A percentile compares a stretch with the other conserved stretches of the same genome.
These are phyloP conservation scores for Arabis alpina DNA, from an alignment of 345 rosid species.

Conservation along the genomic window DNA sequence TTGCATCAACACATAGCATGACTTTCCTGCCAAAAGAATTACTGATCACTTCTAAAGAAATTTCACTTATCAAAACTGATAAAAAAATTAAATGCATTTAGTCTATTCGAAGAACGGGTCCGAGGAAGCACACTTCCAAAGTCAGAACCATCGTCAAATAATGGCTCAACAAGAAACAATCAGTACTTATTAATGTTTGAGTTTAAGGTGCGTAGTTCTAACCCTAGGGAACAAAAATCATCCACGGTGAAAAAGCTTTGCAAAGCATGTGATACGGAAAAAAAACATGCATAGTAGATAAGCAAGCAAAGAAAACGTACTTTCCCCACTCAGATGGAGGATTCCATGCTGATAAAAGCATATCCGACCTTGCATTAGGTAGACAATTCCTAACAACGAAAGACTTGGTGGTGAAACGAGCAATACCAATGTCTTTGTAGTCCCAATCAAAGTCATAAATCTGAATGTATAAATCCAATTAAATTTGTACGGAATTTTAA, in stretches of 20 bases:
- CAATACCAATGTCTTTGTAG: constrained; percentile 94
- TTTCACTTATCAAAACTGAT: constrained; percentile 12
- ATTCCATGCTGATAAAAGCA: constrained; percentile 95
- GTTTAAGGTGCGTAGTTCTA: constrained; percentile 9
- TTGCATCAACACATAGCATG: constrained; percentile 92
- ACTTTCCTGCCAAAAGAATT: constrained; percentile 62
- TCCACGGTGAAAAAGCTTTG: not conserved
- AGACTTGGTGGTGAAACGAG: constrained; percentile 82
- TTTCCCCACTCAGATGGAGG: constrained; percentile 99
- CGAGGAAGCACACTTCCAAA: constrained; percentile 1
- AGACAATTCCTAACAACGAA: constrained; percentile 89
- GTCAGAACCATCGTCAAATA: constrained; percentile 21
- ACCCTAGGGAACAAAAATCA: constrained; percentile 6
- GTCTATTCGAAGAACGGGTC: constrained; percentile 5
- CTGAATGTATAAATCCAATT: constrained; percentile 45
- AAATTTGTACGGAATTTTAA: constrained; percentile 8
- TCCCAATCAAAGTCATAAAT: constrained; percentile 98
- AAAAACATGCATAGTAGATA: not conserved
- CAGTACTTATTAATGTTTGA: not conserved
- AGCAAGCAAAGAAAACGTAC: constrained; percentile 46
- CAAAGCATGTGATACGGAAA: constrained; percentile 3
- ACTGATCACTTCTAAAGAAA: constrained; percentile 2
- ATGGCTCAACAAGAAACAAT: not conserved
- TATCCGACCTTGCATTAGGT: constrained; percentile 80
- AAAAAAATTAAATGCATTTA: constrained; percentile 2